A percentile compares a stretch with the other conserved stretches of the same genome.
These are phyloP conservation scores for Gynostemma pentaphyllum DNA, from an alignment of 306 rosid genomes.

Conservation along the genomic window DNA sequence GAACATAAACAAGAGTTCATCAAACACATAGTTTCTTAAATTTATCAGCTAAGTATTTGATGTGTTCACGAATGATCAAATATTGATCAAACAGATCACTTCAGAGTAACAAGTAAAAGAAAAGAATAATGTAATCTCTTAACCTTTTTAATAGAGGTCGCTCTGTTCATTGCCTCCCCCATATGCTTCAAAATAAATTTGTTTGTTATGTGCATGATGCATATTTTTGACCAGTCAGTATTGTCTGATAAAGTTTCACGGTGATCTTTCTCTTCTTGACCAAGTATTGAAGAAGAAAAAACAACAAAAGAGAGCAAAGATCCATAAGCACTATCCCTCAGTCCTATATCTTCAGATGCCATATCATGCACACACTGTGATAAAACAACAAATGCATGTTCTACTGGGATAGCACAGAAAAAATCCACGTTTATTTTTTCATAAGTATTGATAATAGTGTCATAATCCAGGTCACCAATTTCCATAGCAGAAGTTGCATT, in stretches of 20 bases:
- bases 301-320: conserved; percentile 66
- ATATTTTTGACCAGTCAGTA: conserved; percentile 50
- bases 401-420: conserved; percentile 37
- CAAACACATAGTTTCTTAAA: background rate
- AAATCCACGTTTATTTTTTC: conserved; percentile 39
- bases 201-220: conserved; percentile 38
- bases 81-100: background rate
- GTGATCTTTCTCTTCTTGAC: conserved; percentile 25
- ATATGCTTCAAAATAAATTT: conserved; percentile 73
- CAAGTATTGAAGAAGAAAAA: conserved; percentile 44
- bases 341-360: conserved; percentile 64
- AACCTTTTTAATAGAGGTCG: conserved; percentile 53
- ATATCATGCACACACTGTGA: conserved; percentile 88
- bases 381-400: conserved; percentile 61
- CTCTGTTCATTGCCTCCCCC: conserved; percentile 67
- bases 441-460: conserved; percentile 48
- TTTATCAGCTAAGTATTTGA: background rate
- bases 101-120: background rate
- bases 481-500: conserved; percentile 56
- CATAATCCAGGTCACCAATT: conserved; percentile 69
- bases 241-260: conserved; percentile 19
- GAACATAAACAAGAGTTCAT: background rate
- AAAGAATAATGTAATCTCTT: background rate
- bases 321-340: conserved; percentile 47
- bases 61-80: background rate